A percentile compares a stretch with the other conserved stretches of the same genome.
Evolutionary conservation across 1,139 yeast species (phyloP).

Genomic region (Debaryomycetaceae sp.): DNA sequence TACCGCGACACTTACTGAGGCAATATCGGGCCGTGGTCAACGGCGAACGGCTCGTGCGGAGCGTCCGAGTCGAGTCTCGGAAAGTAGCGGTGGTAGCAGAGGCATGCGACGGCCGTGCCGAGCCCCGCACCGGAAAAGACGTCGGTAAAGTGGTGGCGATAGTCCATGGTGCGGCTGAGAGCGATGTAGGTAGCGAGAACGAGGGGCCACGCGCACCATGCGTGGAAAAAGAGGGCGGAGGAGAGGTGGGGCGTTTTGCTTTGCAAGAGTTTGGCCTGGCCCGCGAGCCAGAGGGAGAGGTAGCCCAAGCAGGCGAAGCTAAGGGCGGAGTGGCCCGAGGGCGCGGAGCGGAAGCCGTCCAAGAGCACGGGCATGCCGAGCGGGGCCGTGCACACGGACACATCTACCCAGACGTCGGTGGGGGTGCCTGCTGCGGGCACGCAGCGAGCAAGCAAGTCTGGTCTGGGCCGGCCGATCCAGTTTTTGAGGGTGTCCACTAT

Average conservation of each 20-base stretch:
- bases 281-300: slow-evolving; percentile 46
- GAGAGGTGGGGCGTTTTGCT: slow-evolving; percentile 1
- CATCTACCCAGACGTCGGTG: slow-evolving; percentile 24
- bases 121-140: slow-evolving; percentile 46
- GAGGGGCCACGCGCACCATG: slow-evolving; percentile 6
- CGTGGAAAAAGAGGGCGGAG: slow-evolving; percentile 5
- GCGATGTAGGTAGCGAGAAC: slow-evolving; percentile 28
- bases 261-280: slow-evolving; percentile 33
- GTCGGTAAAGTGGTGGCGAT: slow-evolving; percentile 68
- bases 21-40: background rate
- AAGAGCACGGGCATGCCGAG: slow-evolving; percentile 17
- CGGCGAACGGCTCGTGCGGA: background rate
- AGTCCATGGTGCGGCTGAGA: slow-evolving; percentile 57
- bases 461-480: slow-evolving; percentile 74
- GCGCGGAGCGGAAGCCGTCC: slow-evolving; percentile 39
- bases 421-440: slow-evolving; percentile 32
- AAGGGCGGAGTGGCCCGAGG: slow-evolving; percentile 36
- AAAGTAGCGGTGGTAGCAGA: slow-evolving; percentile 40
- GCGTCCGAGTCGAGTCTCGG: slow-evolving; percentile 9
- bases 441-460: slow-evolving; percentile 70
- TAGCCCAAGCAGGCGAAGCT: slow-evolving; percentile 30
- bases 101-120: slow-evolving; percentile 38
- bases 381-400: slow-evolving; percentile 32
- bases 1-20: slow-evolving; percentile 7
- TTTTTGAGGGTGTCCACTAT: slow-evolving; percentile 59